Conservation (phyloP, 768 basidiomycete species). For the Lyophyllum decastes region DNA sequence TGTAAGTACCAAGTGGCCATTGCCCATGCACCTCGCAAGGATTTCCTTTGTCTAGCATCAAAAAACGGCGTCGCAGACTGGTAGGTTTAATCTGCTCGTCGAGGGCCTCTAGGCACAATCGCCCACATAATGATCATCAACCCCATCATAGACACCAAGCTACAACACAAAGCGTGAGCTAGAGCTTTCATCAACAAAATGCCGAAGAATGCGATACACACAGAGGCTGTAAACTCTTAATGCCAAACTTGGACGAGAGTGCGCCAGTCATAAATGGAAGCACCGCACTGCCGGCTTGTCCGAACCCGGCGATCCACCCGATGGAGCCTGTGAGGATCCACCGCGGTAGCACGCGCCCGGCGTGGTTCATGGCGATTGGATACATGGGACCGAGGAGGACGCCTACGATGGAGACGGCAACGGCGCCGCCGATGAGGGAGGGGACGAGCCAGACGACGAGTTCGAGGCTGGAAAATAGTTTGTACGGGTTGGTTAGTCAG, state of each 20-base stretch:
- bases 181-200: neutral
- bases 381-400: conserved; percentile 77
- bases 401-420: conserved; percentile 66
- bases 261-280: conserved; percentile 76
- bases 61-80: neutral
- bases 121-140: conserved; percentile 59
- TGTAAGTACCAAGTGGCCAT: no score
- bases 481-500: neutral
- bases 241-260: conserved; percentile 62
- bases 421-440: conserved; percentile 61
- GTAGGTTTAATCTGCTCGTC: conserved; percentile 17
- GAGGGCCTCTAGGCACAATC: conserved; percentile 38
- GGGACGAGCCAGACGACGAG: conserved; percentile 71
- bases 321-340: conserved; percentile 68
- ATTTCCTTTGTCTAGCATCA: no score
- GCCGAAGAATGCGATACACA: conserved; percentile 37
- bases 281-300: conserved; percentile 71
- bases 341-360: conserved; percentile 66
- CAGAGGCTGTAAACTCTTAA: conserved; percentile 63
- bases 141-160: conserved; percentile 63
- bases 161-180: conserved; percentile 19
- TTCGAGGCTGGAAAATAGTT: conserved; percentile 46
- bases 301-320: conserved; percentile 69
- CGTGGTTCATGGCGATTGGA: conserved; percentile 72
- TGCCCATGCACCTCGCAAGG: no score